phyloP scores from a whole-genome alignment of 2,329 filamentous ascomycete genomes.

The Penicillium corylophilum region DNA sequence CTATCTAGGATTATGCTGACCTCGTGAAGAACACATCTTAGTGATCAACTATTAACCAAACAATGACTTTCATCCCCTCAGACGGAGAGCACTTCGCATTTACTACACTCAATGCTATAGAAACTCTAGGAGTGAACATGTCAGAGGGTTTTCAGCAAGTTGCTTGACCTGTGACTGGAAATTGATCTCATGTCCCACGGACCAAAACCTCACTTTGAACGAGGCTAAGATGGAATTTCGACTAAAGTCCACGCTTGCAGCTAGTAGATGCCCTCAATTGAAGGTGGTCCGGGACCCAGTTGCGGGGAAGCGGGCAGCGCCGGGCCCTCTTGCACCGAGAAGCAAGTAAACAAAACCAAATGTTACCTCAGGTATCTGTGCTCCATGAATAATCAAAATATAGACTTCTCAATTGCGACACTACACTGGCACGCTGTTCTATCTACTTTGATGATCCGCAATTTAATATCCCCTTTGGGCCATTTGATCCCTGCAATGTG shows the following conservation, averaged over 20 bases:
- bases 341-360: background rate
- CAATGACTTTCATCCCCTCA: too few relatives aligned
- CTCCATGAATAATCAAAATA: background rate
- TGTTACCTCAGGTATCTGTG: background rate
- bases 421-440: background rate
- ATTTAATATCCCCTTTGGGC: background rate
- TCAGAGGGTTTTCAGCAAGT: too few relatives aligned
- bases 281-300: background rate
- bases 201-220: background rate
- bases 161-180: too few relatives aligned
- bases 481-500: background rate
- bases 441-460: background rate
- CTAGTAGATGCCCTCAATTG: background rate
- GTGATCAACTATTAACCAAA: too few relatives aligned
- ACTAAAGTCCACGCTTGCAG: background rate
- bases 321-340: background rate
- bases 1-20: too few relatives aligned
- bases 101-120: too few relatives aligned
- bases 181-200: too few relatives aligned
- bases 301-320: background rate
- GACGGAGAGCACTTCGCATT: too few relatives aligned
- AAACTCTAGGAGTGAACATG: too few relatives aligned
- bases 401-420: background rate
- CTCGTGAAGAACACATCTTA: too few relatives aligned
- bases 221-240: background rate